phyloP scores from a whole-genome alignment of 106 monocot species.

The Narthecium ossifragum region DNA sequence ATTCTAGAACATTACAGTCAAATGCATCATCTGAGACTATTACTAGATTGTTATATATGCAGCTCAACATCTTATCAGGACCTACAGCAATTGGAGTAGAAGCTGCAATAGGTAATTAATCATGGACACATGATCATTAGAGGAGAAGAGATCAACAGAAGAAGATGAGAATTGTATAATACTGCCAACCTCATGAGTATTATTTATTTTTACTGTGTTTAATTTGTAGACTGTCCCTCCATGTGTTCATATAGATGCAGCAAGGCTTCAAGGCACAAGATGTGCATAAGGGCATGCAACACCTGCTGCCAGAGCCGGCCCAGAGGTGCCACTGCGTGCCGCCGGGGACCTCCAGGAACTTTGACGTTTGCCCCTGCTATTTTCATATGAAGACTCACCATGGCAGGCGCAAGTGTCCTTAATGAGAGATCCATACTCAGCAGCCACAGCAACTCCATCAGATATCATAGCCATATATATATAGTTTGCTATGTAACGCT shows the following conservation, averaged over 20 bases:
- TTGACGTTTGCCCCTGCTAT: slow-evolving; percentile 58
- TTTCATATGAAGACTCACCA: slow-evolving; percentile 49
- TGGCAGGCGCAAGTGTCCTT: slow-evolving; percentile 54
- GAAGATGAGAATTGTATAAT: background rate
- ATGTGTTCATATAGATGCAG: slow-evolving; percentile 52
- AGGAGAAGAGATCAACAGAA: background rate
- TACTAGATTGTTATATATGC: too few relatives aligned
- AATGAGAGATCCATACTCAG: background rate
- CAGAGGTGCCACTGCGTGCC: slow-evolving; percentile 58
- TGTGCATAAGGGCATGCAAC: slow-evolving; percentile 51
- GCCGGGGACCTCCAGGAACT: slow-evolving; percentile 52
- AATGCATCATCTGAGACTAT: too few relatives aligned
- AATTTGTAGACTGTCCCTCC: slow-evolving; percentile 25
- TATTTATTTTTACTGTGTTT: background rate
- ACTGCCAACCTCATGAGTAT: background rate
- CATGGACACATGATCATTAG: background rate
- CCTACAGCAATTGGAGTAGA: too few relatives aligned
- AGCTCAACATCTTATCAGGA: too few relatives aligned
- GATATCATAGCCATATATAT: too few relatives aligned
- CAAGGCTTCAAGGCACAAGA: slow-evolving; percentile 49
- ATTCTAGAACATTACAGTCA: too few relatives aligned
- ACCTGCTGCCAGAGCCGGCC: slow-evolving; percentile 62
- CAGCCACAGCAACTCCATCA: background rate
- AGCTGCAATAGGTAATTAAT: too few relatives aligned
- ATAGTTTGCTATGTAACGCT: too few relatives aligned